A percentile compares a stretch with the other conserved stretches of the same genome.
phyloP scores from a whole-genome alignment of 805 yeast genomes.

The Ogataea sp. region DNA sequence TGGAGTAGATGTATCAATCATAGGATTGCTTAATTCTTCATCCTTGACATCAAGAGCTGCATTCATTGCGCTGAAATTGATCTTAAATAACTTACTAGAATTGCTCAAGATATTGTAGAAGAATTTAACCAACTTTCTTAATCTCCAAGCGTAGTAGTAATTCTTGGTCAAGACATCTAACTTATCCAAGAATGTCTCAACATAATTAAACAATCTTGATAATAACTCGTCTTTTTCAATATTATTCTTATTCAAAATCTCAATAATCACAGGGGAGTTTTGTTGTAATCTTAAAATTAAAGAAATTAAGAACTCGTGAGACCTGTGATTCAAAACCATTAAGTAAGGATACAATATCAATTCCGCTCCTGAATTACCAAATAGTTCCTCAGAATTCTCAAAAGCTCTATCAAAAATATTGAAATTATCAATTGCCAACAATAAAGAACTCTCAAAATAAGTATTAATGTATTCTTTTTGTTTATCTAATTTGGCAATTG shows the following conservation, averaged over 20 bases:
- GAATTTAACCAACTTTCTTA: slow-evolving; percentile 32
- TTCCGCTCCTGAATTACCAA: slow-evolving; percentile 34
- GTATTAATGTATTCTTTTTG: slow-evolving; percentile 24
- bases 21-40: background rate
- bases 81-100: slow-evolving; percentile 25
- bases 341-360: slow-evolving; percentile 41
- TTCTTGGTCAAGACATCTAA: slow-evolving; percentile 28
- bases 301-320: slow-evolving; percentile 51
- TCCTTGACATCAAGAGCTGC: slow-evolving; percentile 6
- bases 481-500: slow-evolving; percentile 21
- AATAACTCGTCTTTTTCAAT: slow-evolving; percentile 26
- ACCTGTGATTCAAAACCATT: slow-evolving; percentile 45
- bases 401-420: slow-evolving; percentile 25
- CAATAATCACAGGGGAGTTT: slow-evolving; percentile 25
- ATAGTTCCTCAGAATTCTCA: slow-evolving; percentile 19
- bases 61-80: slow-evolving; percentile 22
- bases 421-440: slow-evolving; percentile 29
- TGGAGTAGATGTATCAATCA: slow-evolving; percentile 1
- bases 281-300: slow-evolving; percentile 39
- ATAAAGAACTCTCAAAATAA: slow-evolving; percentile 27
- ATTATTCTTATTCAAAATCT: slow-evolving; percentile 23
- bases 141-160: slow-evolving; percentile 39
- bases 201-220: slow-evolving; percentile 24
- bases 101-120: slow-evolving; percentile 27
- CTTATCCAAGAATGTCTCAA: slow-evolving; percentile 26